Evolutionary conservation across 1,284 basidiomycete species (phyloP).

Genomic region (Marasmius oreades): DNA sequence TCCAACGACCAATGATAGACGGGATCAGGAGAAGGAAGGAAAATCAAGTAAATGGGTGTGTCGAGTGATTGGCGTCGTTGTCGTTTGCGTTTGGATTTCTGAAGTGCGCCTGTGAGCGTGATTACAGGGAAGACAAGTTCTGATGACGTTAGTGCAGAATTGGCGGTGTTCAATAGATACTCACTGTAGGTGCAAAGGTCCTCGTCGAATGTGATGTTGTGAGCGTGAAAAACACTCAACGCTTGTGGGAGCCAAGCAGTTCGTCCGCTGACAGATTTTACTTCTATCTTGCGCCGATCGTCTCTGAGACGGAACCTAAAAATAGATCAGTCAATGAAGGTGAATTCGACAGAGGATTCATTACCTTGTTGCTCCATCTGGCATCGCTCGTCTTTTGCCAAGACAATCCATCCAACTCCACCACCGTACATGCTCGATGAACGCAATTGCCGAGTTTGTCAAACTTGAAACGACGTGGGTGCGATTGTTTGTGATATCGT

Average conservation of each 20-base stretch:
- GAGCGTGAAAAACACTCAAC: neutral
- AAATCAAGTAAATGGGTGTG: neutral
- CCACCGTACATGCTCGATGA: too few relatives aligned
- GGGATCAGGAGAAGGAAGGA: neutral
- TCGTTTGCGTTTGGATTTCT: neutral
- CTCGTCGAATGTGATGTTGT: neutral
- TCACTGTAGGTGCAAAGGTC: neutral
- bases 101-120: neutral
- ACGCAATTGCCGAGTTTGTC: too few relatives aligned
- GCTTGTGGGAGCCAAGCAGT: neutral
- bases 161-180: neutral
- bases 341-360: too few relatives aligned
- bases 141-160: neutral
- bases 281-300: too few relatives aligned
- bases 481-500: too few relatives aligned
- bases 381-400: too few relatives aligned
- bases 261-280: neutral
- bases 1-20: neutral
- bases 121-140: neutral
- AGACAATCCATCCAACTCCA: too few relatives aligned
- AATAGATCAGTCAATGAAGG: too few relatives aligned
- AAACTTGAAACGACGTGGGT: too few relatives aligned
- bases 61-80: neutral
- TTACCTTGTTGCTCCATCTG: too few relatives aligned
- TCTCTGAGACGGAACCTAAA: neutral